Percentiles rank a stretch among this genome's conserved stretches.
These are phyloP conservation scores for Botrytis medusae DNA, from an alignment of 2,329 filamentous ascomycete genomes.

Conservation along the genomic window DNA sequence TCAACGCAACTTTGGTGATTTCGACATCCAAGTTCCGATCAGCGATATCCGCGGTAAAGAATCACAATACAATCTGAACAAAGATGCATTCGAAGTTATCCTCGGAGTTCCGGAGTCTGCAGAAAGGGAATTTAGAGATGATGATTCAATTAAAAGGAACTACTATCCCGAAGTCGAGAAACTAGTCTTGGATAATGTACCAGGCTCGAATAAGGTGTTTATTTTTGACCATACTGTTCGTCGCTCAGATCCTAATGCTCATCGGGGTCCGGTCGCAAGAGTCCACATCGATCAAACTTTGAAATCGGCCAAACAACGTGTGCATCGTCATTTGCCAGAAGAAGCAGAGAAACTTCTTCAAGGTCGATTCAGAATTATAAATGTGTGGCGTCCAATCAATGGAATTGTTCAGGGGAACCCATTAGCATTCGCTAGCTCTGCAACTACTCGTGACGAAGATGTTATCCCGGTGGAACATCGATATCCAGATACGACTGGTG, in stretches of 20 bases:
- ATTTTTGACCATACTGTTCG: constrained; percentile 90
- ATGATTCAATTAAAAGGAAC: constrained; percentile 63
- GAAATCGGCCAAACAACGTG: constrained; percentile 63
- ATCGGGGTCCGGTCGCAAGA: constrained; percentile 66
- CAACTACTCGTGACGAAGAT: constrained; percentile 36
- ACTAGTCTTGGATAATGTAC: constrained; percentile 65
- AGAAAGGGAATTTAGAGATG: constrained; percentile 63
- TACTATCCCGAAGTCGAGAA: constrained; percentile 87
- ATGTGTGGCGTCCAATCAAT: constrained; percentile 64
- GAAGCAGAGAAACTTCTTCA: constrained; percentile 67
- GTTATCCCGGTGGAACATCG: constrained; percentile 39
- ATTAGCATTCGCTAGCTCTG: constrained; percentile 38
- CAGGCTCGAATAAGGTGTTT: constrained; percentile 64
- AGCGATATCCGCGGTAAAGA: constrained; percentile 74
- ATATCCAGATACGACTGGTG: constrained; percentile 38
- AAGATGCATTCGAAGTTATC: constrained; percentile 71
- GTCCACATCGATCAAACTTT: constrained; percentile 85
- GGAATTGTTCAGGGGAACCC: constrained; percentile 38
- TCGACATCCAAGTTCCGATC: constrained; percentile 46
- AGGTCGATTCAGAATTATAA: constrained; percentile 78
- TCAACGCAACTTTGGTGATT: constrained; percentile 37
- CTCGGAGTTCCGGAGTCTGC: constrained; percentile 56
- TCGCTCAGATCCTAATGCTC: constrained; percentile 56
- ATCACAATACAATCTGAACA: constrained; percentile 64
- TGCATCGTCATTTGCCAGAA: constrained; percentile 62